A percentile compares a stretch with the other conserved stretches of the same genome.
phyloP scores from a whole-genome alignment of 768 basidiomycete genomes.

The Xerocomellus intermedius region DNA sequence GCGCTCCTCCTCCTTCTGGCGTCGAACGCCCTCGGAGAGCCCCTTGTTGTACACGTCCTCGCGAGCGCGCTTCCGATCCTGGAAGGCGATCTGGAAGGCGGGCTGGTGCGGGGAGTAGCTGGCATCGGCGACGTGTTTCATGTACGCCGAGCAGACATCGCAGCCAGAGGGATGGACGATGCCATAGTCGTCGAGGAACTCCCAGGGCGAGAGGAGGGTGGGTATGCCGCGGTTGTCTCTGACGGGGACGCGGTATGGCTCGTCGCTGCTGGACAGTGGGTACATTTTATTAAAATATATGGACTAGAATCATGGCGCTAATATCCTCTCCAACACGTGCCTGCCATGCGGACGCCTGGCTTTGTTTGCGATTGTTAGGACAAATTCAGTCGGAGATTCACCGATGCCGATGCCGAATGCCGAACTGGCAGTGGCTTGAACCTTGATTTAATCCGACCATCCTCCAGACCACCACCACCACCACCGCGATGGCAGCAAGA shows the following conservation, averaged over 20 bases:
- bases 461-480: constrained; percentile 22
- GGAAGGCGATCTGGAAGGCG: constrained; percentile 41
- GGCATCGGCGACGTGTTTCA: constrained; percentile 40
- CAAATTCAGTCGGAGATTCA: too few relatives aligned
- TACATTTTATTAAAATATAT: constrained; percentile 28
- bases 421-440: constrained; percentile 32
- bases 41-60: constrained; percentile 42
- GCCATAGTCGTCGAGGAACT: constrained; percentile 39
- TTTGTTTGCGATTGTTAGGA: constrained; percentile 28
- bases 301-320: constrained; percentile 15
- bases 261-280: constrained; percentile 33
- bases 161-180: constrained; percentile 42
- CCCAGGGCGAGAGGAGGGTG: constrained; percentile 38
- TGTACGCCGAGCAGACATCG: constrained; percentile 38
- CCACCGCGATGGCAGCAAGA: constrained; percentile 76
- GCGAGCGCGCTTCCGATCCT: constrained; percentile 38
- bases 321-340: constrained; percentile 34
- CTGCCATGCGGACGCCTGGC: constrained; percentile 29
- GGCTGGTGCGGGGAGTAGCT: constrained; percentile 37
- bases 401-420: too few relatives aligned
- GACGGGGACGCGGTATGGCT: constrained; percentile 27
- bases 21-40: constrained; percentile 39
- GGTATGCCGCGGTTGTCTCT: constrained; percentile 34
- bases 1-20: constrained; percentile 39
- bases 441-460: constrained; percentile 17